Evolutionary conservation across 805 yeast genomes (phyloP), one percentile per base, ranked within the genome.

Genomic region (Starmerella scarabaei): DNA sequence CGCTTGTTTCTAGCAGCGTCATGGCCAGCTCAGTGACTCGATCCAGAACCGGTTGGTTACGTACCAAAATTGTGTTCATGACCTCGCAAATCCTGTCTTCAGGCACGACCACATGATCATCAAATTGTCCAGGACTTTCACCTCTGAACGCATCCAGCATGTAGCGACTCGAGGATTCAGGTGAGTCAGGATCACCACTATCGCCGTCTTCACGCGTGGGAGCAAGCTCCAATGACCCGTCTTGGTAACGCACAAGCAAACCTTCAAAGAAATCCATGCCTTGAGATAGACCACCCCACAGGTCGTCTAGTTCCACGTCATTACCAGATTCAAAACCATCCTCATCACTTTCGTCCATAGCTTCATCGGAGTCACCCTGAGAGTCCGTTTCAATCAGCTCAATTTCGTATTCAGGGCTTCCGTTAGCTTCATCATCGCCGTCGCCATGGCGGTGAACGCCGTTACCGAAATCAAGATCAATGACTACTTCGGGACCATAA

Each of bases 331-430:
- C 9, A n/a, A n/a, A n/a, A n/a, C n/a, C n/a, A 5, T 29, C 42
- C 12, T 34, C 53, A 4, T 52, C 53, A n/a, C 33, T 33, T 5
- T 16, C 38, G 16, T 30, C 42, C 21, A 40, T 17, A 12, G 36
- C 18, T n/a, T 35, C 46, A 7, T 42, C 49, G 9, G 49, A 50
- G 16, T 48, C 53, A 16, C 46, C 56, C 21, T 19, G 52, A 15
- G 32, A 51, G 2, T 47, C 57, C 7, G 50, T 57, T 52, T 14
- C 53, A 60, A 18, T 41, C 58, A 33, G 40, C 11, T 41, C 48
- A 12, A 48, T 52, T 15, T 48, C 54, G 15, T 48, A 56, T 21
- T 16, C 51, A 7, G 35, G 51, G 2, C 44, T 56, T 4, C 51
- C 59, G 50, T 12, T 53, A 58, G 18, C 43, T 55, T 31, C 7